phyloP scores from a whole-genome alignment of 805 yeast genomes.

The Teunomyces tritomae region DNA sequence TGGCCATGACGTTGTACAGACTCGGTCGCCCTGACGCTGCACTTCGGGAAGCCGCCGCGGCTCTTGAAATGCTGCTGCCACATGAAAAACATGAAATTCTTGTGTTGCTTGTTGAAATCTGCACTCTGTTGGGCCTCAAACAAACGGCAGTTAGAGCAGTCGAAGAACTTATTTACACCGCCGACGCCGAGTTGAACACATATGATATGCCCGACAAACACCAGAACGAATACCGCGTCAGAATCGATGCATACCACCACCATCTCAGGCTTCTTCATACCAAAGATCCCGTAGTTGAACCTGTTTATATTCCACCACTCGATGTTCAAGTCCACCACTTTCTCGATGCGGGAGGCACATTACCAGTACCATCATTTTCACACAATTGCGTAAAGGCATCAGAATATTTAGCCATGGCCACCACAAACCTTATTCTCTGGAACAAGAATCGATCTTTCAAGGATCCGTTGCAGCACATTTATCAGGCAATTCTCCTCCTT shows the following conservation, averaged over 20 bases:
- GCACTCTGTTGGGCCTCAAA: constrained; percentile 13
- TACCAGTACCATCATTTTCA: not conserved
- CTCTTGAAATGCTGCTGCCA: constrained; percentile 20
- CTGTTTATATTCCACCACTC: not conserved
- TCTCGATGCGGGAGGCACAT: not conserved
- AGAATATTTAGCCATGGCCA: not conserved
- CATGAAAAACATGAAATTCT: constrained; percentile 12
- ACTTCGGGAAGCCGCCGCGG: constrained; percentile 22
- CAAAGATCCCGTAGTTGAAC: too few species aligned
- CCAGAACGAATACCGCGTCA: not conserved
- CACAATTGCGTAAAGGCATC: not conserved
- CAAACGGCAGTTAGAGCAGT: constrained; percentile 11
- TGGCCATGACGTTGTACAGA: constrained; percentile 18
- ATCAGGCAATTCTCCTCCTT: not conserved
- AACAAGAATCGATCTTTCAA: not conserved
- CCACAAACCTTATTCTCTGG: not conserved
- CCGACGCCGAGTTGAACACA: constrained; percentile 3
- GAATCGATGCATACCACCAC: not conserved
- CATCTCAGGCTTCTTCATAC: not conserved
- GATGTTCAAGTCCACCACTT: not conserved
- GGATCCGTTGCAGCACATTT: not conserved
- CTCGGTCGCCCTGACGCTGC: constrained; percentile 24
- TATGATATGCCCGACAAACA: not conserved
- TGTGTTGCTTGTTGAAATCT: constrained; percentile 14
- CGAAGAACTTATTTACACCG: constrained; percentile 10